These are phyloP conservation scores for Clarireedia hainanense DNA, from an alignment of 2,329 filamentous ascomycete genomes.

Conservation along the genomic window DNA sequence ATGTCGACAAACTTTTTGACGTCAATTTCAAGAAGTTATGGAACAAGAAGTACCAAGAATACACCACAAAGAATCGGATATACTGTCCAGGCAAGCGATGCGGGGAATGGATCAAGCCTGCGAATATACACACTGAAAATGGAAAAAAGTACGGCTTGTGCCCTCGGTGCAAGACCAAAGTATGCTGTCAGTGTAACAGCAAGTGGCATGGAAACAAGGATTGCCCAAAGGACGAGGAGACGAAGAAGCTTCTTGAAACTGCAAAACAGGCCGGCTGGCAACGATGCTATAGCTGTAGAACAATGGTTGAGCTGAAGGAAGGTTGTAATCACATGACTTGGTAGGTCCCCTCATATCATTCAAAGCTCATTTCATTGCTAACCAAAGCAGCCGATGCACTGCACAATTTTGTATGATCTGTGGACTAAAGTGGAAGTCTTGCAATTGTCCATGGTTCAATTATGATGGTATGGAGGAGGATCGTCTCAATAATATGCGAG, in stretches of 20 bases:
- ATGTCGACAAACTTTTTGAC: conserved; percentile 71
- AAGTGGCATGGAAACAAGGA: conserved; percentile 63
- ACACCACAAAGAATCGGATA: conserved; percentile 63
- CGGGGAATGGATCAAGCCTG: conserved; percentile 72
- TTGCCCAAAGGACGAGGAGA: conserved; percentile 66
- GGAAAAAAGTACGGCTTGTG: conserved; percentile 64
- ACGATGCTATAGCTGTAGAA: conserved; percentile 65
- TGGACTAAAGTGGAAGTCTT: conserved; percentile 73
- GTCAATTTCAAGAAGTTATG: conserved; percentile 66
- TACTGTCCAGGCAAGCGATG: conserved; percentile 71
- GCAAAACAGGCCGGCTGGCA: conserved; percentile 66
- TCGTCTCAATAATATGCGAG: conserved; percentile 44
- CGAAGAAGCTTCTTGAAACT: conserved; percentile 52
- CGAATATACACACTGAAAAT: conserved; percentile 52
- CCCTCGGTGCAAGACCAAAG: conserved; percentile 60
- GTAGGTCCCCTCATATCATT: conserved; percentile 39
- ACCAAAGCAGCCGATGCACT: conserved; percentile 56
- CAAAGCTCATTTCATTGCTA: conserved; percentile 9
- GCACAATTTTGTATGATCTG: conserved; percentile 87
- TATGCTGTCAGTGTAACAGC: conserved; percentile 66
- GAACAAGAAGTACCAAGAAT: conserved; percentile 76
- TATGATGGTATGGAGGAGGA: conserved; percentile 49
- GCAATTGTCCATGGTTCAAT: conserved; percentile 76
- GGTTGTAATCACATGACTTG: conserved; percentile 87
- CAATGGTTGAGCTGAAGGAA: conserved; percentile 70